A percentile compares a stretch with the other conserved stretches of the same genome.
Evolutionary conservation across 2,329 filamentous ascomycete genomes (phyloP).

Genomic region (Stagonosporopsis vannaccii): DNA sequence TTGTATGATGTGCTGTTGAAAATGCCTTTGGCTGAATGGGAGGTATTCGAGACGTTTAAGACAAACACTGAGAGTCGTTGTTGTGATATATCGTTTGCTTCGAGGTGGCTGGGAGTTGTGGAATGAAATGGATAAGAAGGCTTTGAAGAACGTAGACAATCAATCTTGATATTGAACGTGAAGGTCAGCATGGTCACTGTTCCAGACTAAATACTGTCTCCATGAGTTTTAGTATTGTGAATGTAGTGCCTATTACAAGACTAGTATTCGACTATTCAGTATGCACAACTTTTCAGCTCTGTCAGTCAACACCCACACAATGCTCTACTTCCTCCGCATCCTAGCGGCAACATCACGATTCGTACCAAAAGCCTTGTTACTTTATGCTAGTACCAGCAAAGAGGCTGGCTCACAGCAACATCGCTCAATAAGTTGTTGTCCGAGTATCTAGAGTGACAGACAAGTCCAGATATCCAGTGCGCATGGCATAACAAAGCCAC

Average conservation of each 20-base stretch:
- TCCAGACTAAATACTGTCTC: background rate
- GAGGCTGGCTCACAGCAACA: slow-evolving; percentile 16
- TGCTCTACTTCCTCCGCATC: slow-evolving; percentile 15
- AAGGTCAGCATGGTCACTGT: background rate
- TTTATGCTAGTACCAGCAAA: background rate
- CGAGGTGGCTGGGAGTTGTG: slow-evolving; percentile 8
- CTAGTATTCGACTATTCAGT: background rate
- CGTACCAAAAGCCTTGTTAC: slow-evolving; percentile 9
- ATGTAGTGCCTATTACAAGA: background rate
- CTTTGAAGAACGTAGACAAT: background rate
- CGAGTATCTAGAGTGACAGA: slow-evolving; percentile 5
- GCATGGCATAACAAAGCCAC: slow-evolving; percentile 4
- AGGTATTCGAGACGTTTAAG: background rate
- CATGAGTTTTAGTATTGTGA: background rate
- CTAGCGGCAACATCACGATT: slow-evolving; percentile 9
- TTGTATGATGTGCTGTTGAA: background rate
- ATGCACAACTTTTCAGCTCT: slow-evolving; percentile 4
- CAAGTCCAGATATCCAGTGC: background rate
- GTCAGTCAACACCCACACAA: slow-evolving; percentile 1
- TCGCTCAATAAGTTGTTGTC: slow-evolving; percentile 1
- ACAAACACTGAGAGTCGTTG: background rate
- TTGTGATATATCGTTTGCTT: background rate
- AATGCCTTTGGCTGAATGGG: background rate
- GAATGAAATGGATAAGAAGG: background rate
- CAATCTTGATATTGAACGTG: background rate